Conservation (phyloP, 176 grass and related monocot species). For the Oryza glaberrima region DNA sequence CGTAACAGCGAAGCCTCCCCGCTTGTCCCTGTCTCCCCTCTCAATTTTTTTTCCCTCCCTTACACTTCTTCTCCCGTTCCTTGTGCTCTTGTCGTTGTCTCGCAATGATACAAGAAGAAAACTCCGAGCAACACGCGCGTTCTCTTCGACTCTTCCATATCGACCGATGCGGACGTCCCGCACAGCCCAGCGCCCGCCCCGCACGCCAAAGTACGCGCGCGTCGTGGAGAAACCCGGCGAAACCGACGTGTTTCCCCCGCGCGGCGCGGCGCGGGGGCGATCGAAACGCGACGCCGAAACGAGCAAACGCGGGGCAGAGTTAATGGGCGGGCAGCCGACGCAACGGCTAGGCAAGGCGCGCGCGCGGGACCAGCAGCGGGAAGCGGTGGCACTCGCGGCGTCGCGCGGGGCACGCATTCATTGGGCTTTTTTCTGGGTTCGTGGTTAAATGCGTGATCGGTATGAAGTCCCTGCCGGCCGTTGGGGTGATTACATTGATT, state of each 20-base stretch:
- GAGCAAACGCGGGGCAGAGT: not conserved
- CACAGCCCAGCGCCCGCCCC: not conserved
- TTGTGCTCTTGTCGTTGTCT: slow-evolving; percentile 22
- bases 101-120: slow-evolving; percentile 35
- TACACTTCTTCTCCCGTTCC: not conserved
- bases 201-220: no score
- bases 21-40: not conserved
- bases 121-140: slow-evolving; percentile 9
- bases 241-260: not conserved
- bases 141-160: not conserved
- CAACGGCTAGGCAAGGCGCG: slow-evolving; percentile 45
- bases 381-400: not conserved
- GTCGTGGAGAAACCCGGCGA: not conserved
- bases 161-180: not conserved
- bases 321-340: slow-evolving; percentile 4
- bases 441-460: slow-evolving; percentile 37
- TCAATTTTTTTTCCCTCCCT: not conserved
- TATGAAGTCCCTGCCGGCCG: not conserved
- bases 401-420: not conserved
- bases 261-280: not conserved
- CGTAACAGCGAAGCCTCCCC: slow-evolving; percentile 14
- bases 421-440: not conserved
- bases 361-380: not conserved
- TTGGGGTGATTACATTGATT: not conserved
- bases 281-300: not conserved